phyloP scores from a whole-genome alignment of 495 filamentous ascomycete genomes.

The Saxispiralis lemnorum region DNA sequence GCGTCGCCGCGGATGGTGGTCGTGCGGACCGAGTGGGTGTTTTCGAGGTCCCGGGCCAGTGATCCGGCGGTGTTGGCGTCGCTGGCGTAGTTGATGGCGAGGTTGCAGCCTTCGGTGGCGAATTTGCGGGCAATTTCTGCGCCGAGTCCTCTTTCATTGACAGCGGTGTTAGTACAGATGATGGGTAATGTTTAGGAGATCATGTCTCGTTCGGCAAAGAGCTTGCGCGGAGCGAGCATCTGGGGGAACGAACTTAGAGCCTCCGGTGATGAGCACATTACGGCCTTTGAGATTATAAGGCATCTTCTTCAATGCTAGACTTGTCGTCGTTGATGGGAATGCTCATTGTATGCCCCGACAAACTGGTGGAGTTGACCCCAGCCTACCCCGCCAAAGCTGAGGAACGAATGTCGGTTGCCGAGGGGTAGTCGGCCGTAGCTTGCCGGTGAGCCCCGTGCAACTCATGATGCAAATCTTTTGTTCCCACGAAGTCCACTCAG shows the following conservation, averaged over 20 bases:
- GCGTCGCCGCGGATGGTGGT: constrained; percentile 43
- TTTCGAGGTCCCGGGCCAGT: constrained; percentile 33
- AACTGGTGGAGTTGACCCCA: too few relatives aligned
- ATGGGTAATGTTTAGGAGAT: not conserved
- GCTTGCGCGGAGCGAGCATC: too few relatives aligned
- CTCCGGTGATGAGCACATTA: constrained; percentile 52
- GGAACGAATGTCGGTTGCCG: too few relatives aligned
- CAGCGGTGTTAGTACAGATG: not conserved
- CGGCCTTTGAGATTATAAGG: constrained; percentile 43
- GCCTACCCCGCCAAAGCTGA: too few relatives aligned
- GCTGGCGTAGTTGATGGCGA: constrained; percentile 53
- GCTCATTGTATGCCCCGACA: too few relatives aligned
- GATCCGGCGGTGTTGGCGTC: constrained; percentile 36
- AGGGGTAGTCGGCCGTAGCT: too few relatives aligned
- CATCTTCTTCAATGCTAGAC: constrained; percentile 27
- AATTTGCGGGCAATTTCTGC: constrained; percentile 46
- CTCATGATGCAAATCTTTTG: too few relatives aligned
- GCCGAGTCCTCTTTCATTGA: constrained; percentile 32
- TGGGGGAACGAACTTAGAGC: constrained; percentile 35
- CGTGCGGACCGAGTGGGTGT: constrained; percentile 36
- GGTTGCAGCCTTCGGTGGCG: constrained; percentile 45
- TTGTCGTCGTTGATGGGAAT: too few relatives aligned
- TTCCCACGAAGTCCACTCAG: too few relatives aligned
- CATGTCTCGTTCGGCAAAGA: too few relatives aligned
- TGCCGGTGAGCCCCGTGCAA: too few relatives aligned